Percentiles rank a stretch among this genome's conserved stretches.
phyloP scores from a whole-genome alignment of 2,329 filamentous ascomycete genomes.

The Fusarium oligoseptatum region DNA sequence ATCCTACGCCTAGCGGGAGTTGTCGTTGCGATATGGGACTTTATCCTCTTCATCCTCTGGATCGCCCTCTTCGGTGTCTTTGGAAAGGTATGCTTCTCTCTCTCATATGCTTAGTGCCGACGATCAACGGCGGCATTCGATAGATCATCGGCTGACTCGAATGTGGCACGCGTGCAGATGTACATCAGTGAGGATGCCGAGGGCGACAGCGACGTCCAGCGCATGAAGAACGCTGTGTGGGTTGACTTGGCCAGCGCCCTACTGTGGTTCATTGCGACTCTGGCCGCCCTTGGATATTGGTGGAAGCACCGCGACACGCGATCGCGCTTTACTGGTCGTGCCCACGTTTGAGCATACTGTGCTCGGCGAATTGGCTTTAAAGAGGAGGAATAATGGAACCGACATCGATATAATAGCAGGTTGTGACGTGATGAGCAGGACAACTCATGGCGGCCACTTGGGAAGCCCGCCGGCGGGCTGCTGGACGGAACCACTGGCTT shows the following conservation, averaged over 20 bases:
- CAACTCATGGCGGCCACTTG: slow-evolving; percentile 6
- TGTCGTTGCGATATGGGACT: slow-evolving; percentile 75
- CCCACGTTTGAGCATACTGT: slow-evolving; percentile 58
- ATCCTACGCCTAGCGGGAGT: slow-evolving; percentile 63
- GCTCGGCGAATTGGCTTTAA: background rate
- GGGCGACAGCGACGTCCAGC: slow-evolving; percentile 71
- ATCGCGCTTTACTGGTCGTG: slow-evolving; percentile 71
- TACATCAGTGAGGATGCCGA: slow-evolving; percentile 79
- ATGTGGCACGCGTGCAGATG: slow-evolving; percentile 58
- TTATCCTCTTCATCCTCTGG: slow-evolving; percentile 82
- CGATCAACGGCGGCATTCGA: slow-evolving; percentile 2
- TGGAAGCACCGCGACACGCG: slow-evolving; percentile 65
- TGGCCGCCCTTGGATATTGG: slow-evolving; percentile 70
- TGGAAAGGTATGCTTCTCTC: slow-evolving; percentile 64
- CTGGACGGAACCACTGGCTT: slow-evolving; percentile 9
- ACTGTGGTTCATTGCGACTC: slow-evolving; percentile 78
- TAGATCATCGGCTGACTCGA: slow-evolving; percentile 22
- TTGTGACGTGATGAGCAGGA: slow-evolving; percentile 11
- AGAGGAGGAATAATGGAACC: slow-evolving; percentile 12
- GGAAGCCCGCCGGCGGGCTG: slow-evolving; percentile 33
- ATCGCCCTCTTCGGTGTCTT: slow-evolving; percentile 87
- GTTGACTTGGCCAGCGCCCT: slow-evolving; percentile 80
- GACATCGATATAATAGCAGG: background rate
- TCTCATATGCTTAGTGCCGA: slow-evolving; percentile 1
- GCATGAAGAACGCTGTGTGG: slow-evolving; percentile 92